Conservation (phyloP, 2,329 filamentous ascomycete species). For the Rutstroemia sp. region DNA sequence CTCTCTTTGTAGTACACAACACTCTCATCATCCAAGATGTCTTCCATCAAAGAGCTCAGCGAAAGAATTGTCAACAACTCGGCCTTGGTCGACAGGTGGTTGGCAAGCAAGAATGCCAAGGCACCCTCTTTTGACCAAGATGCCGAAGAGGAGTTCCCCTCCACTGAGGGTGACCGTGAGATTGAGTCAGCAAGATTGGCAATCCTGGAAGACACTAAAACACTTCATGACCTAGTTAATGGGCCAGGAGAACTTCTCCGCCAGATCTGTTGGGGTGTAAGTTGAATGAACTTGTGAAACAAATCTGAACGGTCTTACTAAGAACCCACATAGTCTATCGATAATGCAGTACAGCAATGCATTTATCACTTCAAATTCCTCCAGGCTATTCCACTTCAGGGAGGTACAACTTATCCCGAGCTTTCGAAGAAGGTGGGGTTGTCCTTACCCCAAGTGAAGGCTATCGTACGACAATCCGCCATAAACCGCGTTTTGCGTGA, state of each 20-base stretch:
- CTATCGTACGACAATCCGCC: neutral
- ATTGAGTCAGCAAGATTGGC: neutral
- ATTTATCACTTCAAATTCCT: slow-evolving; percentile 4
- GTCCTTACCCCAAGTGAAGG: neutral
- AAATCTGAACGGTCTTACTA: neutral
- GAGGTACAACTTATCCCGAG: neutral
- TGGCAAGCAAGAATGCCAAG: neutral
- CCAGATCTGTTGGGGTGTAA: neutral
- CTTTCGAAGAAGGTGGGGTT: neutral
- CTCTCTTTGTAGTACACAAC: too few species aligned
- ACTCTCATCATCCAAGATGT: neutral
- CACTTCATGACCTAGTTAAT: neutral
- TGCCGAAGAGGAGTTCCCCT: neutral
- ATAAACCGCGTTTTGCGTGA: neutral
- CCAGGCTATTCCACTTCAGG: neutral
- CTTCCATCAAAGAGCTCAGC: slow-evolving; percentile 1
- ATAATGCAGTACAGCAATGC: neutral
- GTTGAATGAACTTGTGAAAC: neutral
- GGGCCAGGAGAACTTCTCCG: neutral
- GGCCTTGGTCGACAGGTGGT: neutral
- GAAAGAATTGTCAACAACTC: neutral
- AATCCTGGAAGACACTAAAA: neutral
- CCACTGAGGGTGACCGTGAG: neutral
- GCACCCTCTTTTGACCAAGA: neutral
- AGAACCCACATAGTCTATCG: neutral